Conservation (phyloP, 495 filamentous ascomycete genomes). For the Penicillium silybi region DNA sequence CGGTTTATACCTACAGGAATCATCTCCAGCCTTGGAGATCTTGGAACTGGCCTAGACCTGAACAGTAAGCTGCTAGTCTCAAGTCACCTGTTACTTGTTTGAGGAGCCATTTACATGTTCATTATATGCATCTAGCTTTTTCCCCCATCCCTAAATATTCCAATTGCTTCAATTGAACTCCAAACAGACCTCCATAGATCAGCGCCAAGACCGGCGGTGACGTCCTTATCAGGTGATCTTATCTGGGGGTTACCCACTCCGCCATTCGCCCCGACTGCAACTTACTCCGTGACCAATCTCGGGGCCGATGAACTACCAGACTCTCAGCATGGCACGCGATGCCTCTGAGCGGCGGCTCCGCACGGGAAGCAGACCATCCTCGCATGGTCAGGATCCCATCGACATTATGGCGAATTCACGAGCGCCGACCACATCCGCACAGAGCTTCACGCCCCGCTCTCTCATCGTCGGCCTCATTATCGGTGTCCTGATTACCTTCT, state of each 20-base stretch:
- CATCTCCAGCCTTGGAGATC: not conserved
- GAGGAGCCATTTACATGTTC: too few relatives aligned
- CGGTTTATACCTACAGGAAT: not conserved
- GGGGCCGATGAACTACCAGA: constrained; percentile 37
- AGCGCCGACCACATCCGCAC: constrained; percentile 28
- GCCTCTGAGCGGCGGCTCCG: constrained; percentile 11
- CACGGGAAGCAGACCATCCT: constrained; percentile 6
- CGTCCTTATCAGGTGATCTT: constrained; percentile 14
- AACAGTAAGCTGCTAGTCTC: not conserved
- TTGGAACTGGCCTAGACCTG: not conserved
- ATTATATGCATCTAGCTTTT: too few relatives aligned
- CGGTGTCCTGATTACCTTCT: constrained; percentile 87
- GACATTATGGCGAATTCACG: not conserved
- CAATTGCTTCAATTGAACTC: not conserved
- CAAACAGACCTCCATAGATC: not conserved
- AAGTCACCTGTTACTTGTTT: not conserved
- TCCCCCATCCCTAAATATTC: not conserved
- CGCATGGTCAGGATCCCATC: constrained; percentile 1
- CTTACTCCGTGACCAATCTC: constrained; percentile 8
- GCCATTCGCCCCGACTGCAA: not conserved
- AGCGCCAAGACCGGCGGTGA: constrained; percentile 1
- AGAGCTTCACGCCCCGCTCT: constrained; percentile 76
- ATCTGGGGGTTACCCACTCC: constrained; percentile 20
- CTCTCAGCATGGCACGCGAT: constrained; percentile 33
- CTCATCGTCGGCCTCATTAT: constrained; percentile 76